A percentile compares a stretch with the other conserved stretches of the same genome.
These are phyloP conservation scores for Candida peoriensis DNA, from an alignment of 805 yeast genomes.

Conservation along the genomic window DNA sequence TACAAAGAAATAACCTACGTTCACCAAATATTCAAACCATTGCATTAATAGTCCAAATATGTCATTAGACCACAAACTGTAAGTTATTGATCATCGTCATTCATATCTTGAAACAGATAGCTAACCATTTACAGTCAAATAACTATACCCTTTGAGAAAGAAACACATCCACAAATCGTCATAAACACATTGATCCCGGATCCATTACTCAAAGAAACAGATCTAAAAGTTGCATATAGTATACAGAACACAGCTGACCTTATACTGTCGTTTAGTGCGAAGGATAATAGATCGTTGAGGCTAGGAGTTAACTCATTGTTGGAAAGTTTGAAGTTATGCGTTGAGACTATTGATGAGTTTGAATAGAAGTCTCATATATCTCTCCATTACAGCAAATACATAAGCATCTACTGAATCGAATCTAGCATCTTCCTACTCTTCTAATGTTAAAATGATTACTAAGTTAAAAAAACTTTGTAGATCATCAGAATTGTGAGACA, in stretches of 20 bases:
- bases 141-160: not conserved
- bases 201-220: conserved; percentile 71
- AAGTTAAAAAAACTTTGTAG: too few relatives aligned
- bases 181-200: conserved; percentile 60
- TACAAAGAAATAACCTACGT: too few relatives aligned
- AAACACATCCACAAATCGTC: conserved; percentile 59
- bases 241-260: conserved; percentile 31
- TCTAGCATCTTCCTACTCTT: too few relatives aligned
- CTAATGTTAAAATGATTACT: too few relatives aligned
- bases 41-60: too few relatives aligned
- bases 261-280: conserved; percentile 47
- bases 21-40: too few relatives aligned
- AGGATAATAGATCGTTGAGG: conserved; percentile 69
- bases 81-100: not conserved
- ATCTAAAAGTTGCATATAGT: conserved; percentile 48
- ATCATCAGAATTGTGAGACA: too few relatives aligned
- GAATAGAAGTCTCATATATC: too few relatives aligned
- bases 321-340: conserved; percentile 68
- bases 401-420: too few relatives aligned
- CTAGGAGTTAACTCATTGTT: conserved; percentile 80
- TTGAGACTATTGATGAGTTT: conserved; percentile 78
- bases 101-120: not conserved
- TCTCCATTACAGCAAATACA: too few relatives aligned
- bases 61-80: not conserved
- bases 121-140: not conserved